Evolutionary conservation across 306 rosid genomes (phyloP).

Genomic region (Fagus sylvatica): DNA sequence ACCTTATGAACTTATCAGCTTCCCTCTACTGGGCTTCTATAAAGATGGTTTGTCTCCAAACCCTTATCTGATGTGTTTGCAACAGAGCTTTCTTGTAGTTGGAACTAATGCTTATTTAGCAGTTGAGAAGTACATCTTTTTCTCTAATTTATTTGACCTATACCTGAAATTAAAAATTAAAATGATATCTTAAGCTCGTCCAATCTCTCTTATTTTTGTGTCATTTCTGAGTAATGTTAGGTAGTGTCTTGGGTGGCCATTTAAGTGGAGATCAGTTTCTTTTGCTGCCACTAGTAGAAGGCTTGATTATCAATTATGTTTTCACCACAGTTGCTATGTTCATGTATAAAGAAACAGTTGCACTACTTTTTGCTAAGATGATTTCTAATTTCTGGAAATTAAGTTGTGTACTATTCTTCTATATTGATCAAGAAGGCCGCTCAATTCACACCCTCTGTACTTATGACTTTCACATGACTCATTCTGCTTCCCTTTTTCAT

Average conservation of each 20-base stretch:
- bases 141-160: not conserved
- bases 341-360: no score
- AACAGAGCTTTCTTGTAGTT: not conserved
- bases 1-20: conserved; percentile 67
- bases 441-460: not conserved
- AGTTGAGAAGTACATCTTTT: conserved; percentile 13
- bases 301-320: not conserved
- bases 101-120: conserved; percentile 12
- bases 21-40: conserved; percentile 51
- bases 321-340: not conserved
- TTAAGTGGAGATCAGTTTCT: not conserved
- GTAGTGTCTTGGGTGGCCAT: not conserved
- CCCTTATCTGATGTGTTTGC: conserved; percentile 29
- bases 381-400: no score
- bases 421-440: no score
- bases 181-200: not conserved
- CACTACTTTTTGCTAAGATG: no score
- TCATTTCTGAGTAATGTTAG: not conserved
- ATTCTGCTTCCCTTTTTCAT: conserved; percentile 1
- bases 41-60: conserved; percentile 53
- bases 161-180: not conserved
- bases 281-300: not conserved
- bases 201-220: conserved; percentile 1
- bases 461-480: not conserved
- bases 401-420: no score